Evolutionary conservation across 345 rosid species (phyloP), one percentile per base, ranked within the genome.

Genomic region (Populus euphratica): DNA sequence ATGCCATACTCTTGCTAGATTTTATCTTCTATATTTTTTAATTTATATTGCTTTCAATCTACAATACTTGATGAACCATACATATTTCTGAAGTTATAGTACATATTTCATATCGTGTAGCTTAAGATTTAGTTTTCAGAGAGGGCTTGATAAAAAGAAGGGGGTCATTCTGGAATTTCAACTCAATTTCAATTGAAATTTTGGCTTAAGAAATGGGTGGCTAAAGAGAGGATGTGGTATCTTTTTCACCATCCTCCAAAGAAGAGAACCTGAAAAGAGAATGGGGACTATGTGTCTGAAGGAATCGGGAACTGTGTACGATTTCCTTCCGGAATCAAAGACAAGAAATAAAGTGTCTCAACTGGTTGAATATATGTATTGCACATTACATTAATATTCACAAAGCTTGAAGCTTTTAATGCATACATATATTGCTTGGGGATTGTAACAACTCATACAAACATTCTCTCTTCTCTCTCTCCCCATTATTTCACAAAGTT

Each of bases 231-330:
- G 29, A 38, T 54, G 81, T 44, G 73, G 56, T 17, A 69, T 73
- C 73, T 64, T 76, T 78, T 56, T 56, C 67, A 50, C 64, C 74
- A 74, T 81, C 77, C 63, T 69, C 81, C 75, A 83, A 78, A 80
- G 82, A 78, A 77, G 83, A 85, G 84, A 83, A 62, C 73, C 72
- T 78, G 78, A 79, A 84, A 84, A 84, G 82, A 79, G 76, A 76
- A 80, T 64, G 83, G 79, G 78, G 86, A 81, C 78, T 76, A 61
- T 38, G 77, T 83, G 81, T 83, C 73, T 64, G 63, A 81, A 84
- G 86, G 86, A 82, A 85, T 89, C 85, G 88, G 88, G 90, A 87
- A 82, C 83, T 79, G 88, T 84, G 88, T 85, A 79, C 85, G 88
- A 80, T 78, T 85, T 85, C 77, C 85, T 89, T 78, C 81, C 85